Evolutionary conservation across 306 rosid genomes (phyloP), one percentile per base, ranked within the genome.

Genomic region (Cicer pinnatifidum): DNA sequence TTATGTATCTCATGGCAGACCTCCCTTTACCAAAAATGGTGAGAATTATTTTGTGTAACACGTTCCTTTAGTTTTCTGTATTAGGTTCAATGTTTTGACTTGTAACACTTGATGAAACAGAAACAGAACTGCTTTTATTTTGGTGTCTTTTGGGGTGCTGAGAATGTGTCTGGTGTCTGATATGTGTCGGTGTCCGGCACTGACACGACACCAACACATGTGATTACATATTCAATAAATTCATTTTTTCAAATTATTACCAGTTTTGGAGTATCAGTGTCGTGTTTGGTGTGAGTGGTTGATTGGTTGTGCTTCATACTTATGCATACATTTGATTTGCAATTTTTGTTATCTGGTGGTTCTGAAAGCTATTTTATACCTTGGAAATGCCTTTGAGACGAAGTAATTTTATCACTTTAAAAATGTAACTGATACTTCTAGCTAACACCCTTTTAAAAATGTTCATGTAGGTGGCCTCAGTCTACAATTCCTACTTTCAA

Each of bases 391-490:
- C 35, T 28, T 28, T 28, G 35, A 28, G 35, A 28, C 5, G 35
- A 28, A 3, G 35, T 28, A 28, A 3, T 28, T 28, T 28, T 28
- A 28, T 28, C 5, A 1, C 51, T n/a, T 11, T 0, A 47, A 39
- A 50, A 77, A 51, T 72, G 39, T 10, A 40, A 39, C 61, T 58
- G 56, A 73, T 60, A 60, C 70, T 61, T 74, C 5, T 6, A 44
- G 53, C 71, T 65, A 38, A 59, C 47, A 69, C 13, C 41, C 45
- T 62, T 69, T 59, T 79, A 64, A 54, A 69, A 64, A 78, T 80
- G 48, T 68, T 82, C 45, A 62, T 64, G 71, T 88, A 94, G 99
- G 97, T 91, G 97, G 97, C 97, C 99, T 71, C 97, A 94, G 56
- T 76, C 67, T 73, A 82, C 57, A 44, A 59, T 94, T 79, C 97